Evolutionary conservation across 352 stramenopile genomes (phyloP).

Genomic region (Globisporangium nunn): DNA sequence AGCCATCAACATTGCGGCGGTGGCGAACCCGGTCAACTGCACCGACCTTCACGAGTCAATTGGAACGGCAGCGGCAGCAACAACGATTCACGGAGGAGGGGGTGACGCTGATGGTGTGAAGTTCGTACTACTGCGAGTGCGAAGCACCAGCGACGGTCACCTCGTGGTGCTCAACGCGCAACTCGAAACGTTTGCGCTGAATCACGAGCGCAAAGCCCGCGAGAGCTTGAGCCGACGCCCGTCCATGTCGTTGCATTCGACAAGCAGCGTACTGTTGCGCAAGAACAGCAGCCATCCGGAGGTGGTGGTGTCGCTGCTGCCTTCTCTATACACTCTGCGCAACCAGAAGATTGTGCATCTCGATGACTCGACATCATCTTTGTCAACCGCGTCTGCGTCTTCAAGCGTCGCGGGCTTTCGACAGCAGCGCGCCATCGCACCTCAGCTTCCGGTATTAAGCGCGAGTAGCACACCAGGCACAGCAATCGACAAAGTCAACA

Average conservation of each 20-base stretch:
- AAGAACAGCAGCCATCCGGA: conserved; percentile 1
- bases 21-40: conserved; percentile 7
- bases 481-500: background rate
- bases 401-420: background rate
- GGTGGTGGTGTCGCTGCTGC: background rate
- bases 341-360: conserved; percentile 9
- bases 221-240: background rate
- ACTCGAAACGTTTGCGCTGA: conserved; percentile 7
- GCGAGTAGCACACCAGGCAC: background rate
- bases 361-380: background rate
- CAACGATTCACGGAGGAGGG: background rate
- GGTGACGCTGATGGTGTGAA: background rate
- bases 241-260: background rate
- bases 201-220: conserved; percentile 7
- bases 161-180: conserved; percentile 12
- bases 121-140: conserved; percentile 4
- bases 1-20: background rate
- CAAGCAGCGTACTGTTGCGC: background rate
- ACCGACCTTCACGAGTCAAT: conserved; percentile 12
- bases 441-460: conserved; percentile 1
- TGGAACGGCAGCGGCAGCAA: background rate
- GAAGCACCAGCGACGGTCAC: conserved; percentile 9
- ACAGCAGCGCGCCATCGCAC: background rate
- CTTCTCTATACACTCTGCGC: conserved; percentile 9
- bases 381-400: background rate